Percentiles rank a stretch among this genome's conserved stretches.
Evolutionary conservation across 495 filamentous ascomycete species (phyloP).

Genomic region (Penicillium bialowiezense): DNA sequence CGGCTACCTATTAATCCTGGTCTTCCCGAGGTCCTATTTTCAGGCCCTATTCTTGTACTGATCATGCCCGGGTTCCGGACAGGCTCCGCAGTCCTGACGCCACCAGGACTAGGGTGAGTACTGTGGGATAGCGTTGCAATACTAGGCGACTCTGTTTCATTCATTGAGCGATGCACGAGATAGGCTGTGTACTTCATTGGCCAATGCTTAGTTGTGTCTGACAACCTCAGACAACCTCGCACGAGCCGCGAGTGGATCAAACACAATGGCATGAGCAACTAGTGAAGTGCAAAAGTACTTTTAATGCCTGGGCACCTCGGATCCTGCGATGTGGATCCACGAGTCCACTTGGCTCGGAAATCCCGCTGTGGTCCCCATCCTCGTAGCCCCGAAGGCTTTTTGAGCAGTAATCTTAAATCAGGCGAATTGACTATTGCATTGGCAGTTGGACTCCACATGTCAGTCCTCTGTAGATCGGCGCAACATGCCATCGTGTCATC

Average conservation of each 20-base stretch:
- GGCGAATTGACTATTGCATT: background rate
- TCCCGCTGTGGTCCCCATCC: too few species aligned
- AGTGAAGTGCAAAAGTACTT: too few species aligned
- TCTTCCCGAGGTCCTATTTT: background rate
- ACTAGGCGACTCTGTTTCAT: too few species aligned
- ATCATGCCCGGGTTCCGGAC: background rate
- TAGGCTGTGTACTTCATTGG: too few species aligned
- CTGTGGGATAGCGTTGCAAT: too few species aligned
- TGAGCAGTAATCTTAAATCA: too few species aligned
- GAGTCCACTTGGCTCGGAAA: background rate
- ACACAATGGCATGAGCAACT: too few species aligned
- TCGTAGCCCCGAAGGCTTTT: too few species aligned
- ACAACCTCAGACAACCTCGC: too few species aligned
- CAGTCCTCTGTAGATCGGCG: background rate
- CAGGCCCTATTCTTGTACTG: background rate
- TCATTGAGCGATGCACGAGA: too few species aligned
- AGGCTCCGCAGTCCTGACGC: background rate
- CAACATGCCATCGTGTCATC: background rate
- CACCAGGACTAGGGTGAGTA: background rate
- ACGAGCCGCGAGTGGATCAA: too few species aligned
- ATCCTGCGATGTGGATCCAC: background rate
- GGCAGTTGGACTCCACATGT: background rate
- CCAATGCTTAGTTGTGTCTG: too few species aligned
- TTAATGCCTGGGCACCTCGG: background rate
- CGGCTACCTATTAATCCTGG: background rate